Conservation (phyloP, 306 rosid species). For the Lablab purpureus region DNA sequence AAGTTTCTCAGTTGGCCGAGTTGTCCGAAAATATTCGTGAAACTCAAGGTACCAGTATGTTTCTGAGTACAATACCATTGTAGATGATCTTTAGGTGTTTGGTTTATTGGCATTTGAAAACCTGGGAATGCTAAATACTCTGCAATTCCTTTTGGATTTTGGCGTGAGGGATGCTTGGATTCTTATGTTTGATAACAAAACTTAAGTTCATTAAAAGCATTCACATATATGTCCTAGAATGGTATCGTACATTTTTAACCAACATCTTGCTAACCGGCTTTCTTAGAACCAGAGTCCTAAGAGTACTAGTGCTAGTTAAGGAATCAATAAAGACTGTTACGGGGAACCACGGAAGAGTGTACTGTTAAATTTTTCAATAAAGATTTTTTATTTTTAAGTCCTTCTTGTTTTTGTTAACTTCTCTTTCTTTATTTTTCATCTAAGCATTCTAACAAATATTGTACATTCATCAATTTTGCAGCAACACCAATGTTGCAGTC, state of each 20-base stretch:
- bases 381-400: no score
- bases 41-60: constrained; percentile 44
- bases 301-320: no score
- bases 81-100: constrained; percentile 10
- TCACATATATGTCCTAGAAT: constrained; percentile 17
- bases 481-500: constrained; percentile 28
- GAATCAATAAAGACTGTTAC: no score
- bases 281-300: no score
- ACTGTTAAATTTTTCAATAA: no score
- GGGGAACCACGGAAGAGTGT: no score
- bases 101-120: background rate
- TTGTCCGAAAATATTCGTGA: constrained; percentile 45
- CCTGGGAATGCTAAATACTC: background rate
- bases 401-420: background rate
- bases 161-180: background rate
- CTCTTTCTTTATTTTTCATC: background rate
- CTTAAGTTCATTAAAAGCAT: background rate
- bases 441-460: constrained; percentile 8
- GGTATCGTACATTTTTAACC: background rate
- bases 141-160: background rate
- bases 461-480: background rate
- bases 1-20: constrained; percentile 53
- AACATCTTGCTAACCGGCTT: no score
- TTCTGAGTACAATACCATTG: constrained; percentile 17
- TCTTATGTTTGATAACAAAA: background rate